A percentile compares a stretch with the other conserved stretches of the same genome.
Evolutionary conservation across 192 early-diverging fungal genomes (phyloP).

Genomic region (Cladochytrium replicatum): DNA sequence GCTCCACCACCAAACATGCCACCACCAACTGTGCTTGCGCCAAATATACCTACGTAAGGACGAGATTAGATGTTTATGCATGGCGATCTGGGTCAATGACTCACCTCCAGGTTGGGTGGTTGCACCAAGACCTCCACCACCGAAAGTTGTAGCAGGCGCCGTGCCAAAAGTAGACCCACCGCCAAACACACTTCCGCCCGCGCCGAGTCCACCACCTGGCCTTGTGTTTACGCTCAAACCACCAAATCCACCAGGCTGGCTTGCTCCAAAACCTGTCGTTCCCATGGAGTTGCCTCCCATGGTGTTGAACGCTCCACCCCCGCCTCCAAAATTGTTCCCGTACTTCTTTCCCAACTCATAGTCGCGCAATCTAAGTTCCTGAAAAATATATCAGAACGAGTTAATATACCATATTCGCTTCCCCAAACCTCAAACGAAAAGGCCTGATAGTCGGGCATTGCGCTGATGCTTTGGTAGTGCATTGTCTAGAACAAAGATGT

Average conservation of each 20-base stretch:
- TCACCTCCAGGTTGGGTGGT: slow-evolving; percentile 7
- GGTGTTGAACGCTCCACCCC: slow-evolving; percentile 26
- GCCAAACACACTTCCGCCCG: slow-evolving; percentile 26
- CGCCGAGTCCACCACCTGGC: slow-evolving; percentile 32
- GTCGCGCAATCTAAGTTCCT: slow-evolving; percentile 81
- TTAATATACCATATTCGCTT: not conserved
- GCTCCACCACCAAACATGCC: slow-evolving; percentile 15
- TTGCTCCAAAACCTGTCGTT: slow-evolving; percentile 17
- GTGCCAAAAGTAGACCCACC: slow-evolving; percentile 34
- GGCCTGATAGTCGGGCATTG: slow-evolving; percentile 77
- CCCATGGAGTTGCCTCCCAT: slow-evolving; percentile 8
- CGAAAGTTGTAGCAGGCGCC: slow-evolving; percentile 24
- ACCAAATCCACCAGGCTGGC: slow-evolving; percentile 29
- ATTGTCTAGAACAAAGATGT: slow-evolving; percentile 44
- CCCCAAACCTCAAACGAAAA: slow-evolving; percentile 67
- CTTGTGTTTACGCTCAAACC: slow-evolving; percentile 2
- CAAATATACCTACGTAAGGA: slow-evolving; percentile 2
- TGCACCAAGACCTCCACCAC: slow-evolving; percentile 38
- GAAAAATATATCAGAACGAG: not conserved
- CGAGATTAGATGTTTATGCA: slow-evolving; percentile 6
- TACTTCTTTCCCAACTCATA: slow-evolving; percentile 72
- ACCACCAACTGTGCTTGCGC: not conserved
- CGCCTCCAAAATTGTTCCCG: slow-evolving; percentile 36
- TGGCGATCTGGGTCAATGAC: slow-evolving; percentile 6
- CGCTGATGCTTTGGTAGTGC: slow-evolving; percentile 59